Conservation (phyloP, 2,329 filamentous ascomycete species). For the Lasiodiplodia theobromae region DNA sequence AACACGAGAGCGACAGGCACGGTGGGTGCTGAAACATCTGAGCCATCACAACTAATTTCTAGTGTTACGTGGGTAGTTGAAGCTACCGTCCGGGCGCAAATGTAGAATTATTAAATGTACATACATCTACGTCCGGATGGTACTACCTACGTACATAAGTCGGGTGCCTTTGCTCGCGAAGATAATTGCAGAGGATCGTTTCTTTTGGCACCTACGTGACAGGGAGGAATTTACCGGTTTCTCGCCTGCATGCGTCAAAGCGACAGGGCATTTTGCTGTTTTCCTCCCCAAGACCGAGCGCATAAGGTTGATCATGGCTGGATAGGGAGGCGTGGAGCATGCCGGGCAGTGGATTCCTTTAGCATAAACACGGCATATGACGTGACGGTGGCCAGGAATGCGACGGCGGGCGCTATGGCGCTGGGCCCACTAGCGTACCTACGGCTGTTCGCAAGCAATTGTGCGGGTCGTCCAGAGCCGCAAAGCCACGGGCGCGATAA, state of each 20-base stretch:
- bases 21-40: too few relatives aligned
- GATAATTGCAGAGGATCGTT: too few relatives aligned
- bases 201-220: too few relatives aligned
- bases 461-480: constrained; percentile 8
- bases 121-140: too few relatives aligned
- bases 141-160: too few relatives aligned
- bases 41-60: too few relatives aligned
- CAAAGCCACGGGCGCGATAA: constrained; percentile 21
- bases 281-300: background rate
- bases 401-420: background rate
- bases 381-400: constrained; percentile 16
- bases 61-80: too few relatives aligned
- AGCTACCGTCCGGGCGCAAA: too few relatives aligned
- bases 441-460: background rate
- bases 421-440: background rate
- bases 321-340: background rate
- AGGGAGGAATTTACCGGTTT: background rate
- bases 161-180: too few relatives aligned
- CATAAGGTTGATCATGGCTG: constrained; percentile 15
- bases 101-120: too few relatives aligned
- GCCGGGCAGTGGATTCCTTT: constrained; percentile 8
- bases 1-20: constrained; percentile 16
- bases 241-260: background rate
- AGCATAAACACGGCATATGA: constrained; percentile 24
- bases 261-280: background rate